These are phyloP conservation scores for Cladosporium sp. DNA, from an alignment of 2,329 filamentous ascomycete species.

Conservation along the genomic window DNA sequence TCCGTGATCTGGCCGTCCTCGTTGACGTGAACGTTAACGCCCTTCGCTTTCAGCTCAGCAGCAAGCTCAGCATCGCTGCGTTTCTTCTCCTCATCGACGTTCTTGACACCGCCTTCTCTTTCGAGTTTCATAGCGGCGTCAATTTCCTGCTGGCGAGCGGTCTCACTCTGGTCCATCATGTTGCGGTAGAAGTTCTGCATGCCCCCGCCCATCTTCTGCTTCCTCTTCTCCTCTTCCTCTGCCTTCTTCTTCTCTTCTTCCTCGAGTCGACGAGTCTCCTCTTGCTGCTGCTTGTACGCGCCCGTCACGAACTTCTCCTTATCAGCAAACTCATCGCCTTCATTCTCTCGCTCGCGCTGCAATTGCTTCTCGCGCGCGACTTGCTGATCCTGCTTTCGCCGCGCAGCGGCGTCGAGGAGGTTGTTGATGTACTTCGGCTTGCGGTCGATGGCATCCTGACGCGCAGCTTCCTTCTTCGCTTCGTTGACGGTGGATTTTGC, in stretches of 20 bases:
- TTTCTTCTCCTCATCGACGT: conserved; percentile 33
- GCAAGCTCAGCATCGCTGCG: conserved; percentile 59
- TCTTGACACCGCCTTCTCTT: conserved; percentile 27
- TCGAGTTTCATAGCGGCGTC: conserved; percentile 55
- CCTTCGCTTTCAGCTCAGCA: conserved; percentile 61
- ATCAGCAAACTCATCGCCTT: conserved; percentile 75
- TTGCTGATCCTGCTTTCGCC: conserved; percentile 71
- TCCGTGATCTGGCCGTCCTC: conserved; percentile 82
- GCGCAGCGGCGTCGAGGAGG: conserved; percentile 67
- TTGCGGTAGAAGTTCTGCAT: conserved; percentile 77
- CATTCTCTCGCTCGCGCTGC: conserved; percentile 70
- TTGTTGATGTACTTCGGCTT: conserved; percentile 77
- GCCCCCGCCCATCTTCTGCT: conserved; percentile 57
- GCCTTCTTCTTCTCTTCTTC: conserved; percentile 66
- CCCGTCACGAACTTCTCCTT: conserved; percentile 86
- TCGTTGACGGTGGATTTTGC: conserved; percentile 59
- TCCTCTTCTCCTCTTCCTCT: conserved; percentile 61
- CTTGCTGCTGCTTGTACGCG: conserved; percentile 77
- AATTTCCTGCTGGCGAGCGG: conserved; percentile 64
- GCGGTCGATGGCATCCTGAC: conserved; percentile 53
- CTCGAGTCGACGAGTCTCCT: conserved; percentile 66
- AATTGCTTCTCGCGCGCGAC: conserved; percentile 79
- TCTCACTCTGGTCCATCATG: conserved; percentile 66
- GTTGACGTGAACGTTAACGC: conserved; percentile 64
- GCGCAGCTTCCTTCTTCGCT: conserved; percentile 52